phyloP scores from a whole-genome alignment of 805 yeast species.

The Metschnikowia proteae region DNA sequence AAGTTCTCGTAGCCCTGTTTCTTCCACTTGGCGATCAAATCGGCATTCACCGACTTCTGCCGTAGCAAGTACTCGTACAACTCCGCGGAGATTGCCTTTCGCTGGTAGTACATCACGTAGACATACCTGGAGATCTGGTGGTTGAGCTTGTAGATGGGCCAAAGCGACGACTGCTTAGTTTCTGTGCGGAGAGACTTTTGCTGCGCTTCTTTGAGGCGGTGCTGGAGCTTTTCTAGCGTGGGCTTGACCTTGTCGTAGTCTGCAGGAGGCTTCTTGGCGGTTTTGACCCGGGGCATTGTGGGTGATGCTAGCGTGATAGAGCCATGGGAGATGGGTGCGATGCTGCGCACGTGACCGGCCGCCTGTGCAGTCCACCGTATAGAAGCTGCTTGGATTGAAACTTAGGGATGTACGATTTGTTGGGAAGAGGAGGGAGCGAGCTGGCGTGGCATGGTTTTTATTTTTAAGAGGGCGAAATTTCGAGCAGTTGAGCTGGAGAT shows the following conservation, averaged over 20 bases:
- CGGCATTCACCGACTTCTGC: constrained; percentile 62
- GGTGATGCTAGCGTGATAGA: not conserved
- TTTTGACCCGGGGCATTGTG: constrained; percentile 10
- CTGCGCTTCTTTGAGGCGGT: constrained; percentile 51
- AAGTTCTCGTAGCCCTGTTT: constrained; percentile 81
- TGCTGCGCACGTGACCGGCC: not conserved
- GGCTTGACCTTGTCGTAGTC: constrained; percentile 71
- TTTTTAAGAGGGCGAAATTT: too few species aligned
- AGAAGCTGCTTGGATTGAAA: too few species aligned
- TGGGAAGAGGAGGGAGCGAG: too few species aligned
- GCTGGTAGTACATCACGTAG: constrained; percentile 67
- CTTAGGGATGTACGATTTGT: too few species aligned
- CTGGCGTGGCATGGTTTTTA: too few species aligned
- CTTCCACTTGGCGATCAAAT: constrained; percentile 77
- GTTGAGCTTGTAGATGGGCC: constrained; percentile 68
- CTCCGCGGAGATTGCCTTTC: constrained; percentile 61
- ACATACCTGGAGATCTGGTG: constrained; percentile 76
- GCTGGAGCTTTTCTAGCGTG: constrained; percentile 56
- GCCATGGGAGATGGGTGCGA: too few species aligned
- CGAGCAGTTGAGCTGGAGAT: too few species aligned
- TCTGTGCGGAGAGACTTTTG: constrained; percentile 32
- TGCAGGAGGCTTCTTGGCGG: constrained; percentile 50
- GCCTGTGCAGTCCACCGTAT: too few species aligned
- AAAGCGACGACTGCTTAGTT: constrained; percentile 51
- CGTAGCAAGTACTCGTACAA: constrained; percentile 71